phyloP scores from a whole-genome alignment of 2,329 filamentous ascomycete genomes.

The Ophioceras dolichostomum region DNA sequence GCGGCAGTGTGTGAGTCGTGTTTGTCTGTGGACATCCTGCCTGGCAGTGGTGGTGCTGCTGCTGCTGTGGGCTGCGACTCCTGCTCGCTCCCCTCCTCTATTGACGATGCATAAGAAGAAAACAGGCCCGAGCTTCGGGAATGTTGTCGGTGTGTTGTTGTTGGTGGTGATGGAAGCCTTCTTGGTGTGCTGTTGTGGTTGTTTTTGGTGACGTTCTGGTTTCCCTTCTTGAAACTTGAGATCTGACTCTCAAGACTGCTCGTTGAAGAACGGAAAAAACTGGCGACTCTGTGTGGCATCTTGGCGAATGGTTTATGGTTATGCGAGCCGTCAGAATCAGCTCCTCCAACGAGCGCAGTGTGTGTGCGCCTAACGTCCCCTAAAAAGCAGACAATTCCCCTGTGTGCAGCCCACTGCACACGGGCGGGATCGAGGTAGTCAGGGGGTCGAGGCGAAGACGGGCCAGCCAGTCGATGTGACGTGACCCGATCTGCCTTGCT shows the following conservation, averaged over 20 bases:
- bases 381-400: too few species aligned
- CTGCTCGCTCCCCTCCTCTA: conserved; percentile 21
- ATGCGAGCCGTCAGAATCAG: too few species aligned
- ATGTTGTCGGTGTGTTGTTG: too few species aligned
- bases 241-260: conserved; percentile 30
- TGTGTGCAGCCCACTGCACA: too few species aligned
- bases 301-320: conserved; percentile 3
- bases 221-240: conserved; percentile 32
- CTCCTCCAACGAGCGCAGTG: too few species aligned
- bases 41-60: conserved; percentile 9
- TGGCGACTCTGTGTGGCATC: conserved; percentile 47
- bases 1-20: conserved; percentile 5
- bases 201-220: neutral
- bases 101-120: conserved; percentile 22
- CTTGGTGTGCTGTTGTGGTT: conserved; percentile 17
- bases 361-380: too few species aligned
- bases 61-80: conserved; percentile 8
- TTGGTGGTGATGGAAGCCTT: conserved; percentile 15
- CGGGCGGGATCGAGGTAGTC: too few species aligned
- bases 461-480: too few species aligned
- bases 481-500: too few species aligned
- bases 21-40: conserved; percentile 8
- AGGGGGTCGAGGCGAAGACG: too few species aligned
- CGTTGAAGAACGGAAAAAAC: conserved; percentile 44
- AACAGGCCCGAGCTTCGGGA: conserved; percentile 18